phyloP scores from a whole-genome alignment of 1,284 basidiomycete species.

The Tilletiopsis washingtonensis region DNA sequence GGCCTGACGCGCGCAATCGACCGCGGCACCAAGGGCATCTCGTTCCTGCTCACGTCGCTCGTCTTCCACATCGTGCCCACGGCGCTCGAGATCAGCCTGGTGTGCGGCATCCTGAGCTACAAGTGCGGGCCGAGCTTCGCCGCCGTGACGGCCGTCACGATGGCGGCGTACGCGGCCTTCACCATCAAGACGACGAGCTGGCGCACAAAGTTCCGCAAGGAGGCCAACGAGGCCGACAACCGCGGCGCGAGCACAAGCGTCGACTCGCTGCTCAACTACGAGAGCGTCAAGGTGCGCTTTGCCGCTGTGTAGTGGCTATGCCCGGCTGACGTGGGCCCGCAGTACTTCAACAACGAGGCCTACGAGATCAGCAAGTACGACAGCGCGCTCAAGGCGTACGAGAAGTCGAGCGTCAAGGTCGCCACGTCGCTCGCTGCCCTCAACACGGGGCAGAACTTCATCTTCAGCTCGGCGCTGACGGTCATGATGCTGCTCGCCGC shows the following conservation, averaged over 20 bases:
- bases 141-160: slow-evolving; percentile 73
- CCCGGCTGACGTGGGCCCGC: slow-evolving; percentile 46
- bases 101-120: slow-evolving; percentile 92
- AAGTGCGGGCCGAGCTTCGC: slow-evolving; percentile 98
- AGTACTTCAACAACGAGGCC: slow-evolving; percentile 92
- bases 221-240: slow-evolving; percentile 94
- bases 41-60: slow-evolving; percentile 85
- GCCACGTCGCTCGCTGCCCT: slow-evolving; percentile 85
- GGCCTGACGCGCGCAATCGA: slow-evolving; percentile 94
- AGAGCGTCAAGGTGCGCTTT: slow-evolving; percentile 76
- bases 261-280: slow-evolving; percentile 93
- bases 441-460: slow-evolving; percentile 93
- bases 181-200: slow-evolving; percentile 91
- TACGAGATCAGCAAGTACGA: slow-evolving; percentile 89
- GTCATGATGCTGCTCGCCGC: slow-evolving; percentile 94
- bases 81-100: slow-evolving; percentile 88
- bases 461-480: slow-evolving; percentile 86
- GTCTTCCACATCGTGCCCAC: slow-evolving; percentile 94
- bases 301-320: slow-evolving; percentile 41
- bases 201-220: slow-evolving; percentile 88
- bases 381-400: slow-evolving; percentile 75
- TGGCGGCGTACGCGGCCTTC: slow-evolving; percentile 92
- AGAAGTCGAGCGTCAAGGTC: slow-evolving; percentile 86
- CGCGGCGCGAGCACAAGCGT: slow-evolving; percentile 87
- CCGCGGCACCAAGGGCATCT: slow-evolving; percentile 93